Conservation (phyloP, 2,329 filamentous ascomycete species). For the Aspergillus tanneri region DNA sequence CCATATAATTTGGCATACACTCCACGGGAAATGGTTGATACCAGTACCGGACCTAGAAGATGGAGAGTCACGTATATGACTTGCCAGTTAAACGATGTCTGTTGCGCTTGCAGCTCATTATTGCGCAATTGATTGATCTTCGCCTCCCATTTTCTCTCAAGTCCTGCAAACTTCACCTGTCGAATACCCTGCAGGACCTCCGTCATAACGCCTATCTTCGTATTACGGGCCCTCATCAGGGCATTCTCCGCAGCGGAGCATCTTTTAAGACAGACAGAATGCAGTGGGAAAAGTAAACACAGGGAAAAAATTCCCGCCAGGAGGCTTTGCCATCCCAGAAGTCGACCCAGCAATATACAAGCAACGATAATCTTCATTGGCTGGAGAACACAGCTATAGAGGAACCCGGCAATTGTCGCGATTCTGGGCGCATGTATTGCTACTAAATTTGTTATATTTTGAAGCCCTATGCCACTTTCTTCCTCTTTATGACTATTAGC, state of each 20-base stretch:
- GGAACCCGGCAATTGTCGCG: constrained; percentile 64
- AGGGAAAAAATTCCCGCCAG: constrained; percentile 64
- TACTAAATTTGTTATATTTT: constrained; percentile 73
- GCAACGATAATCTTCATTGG: constrained; percentile 64
- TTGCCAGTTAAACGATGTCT: constrained; percentile 63
- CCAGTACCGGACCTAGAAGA: constrained; percentile 67
- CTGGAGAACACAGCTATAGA: constrained; percentile 63
- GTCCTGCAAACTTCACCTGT: constrained; percentile 77
- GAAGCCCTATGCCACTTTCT: constrained; percentile 54
- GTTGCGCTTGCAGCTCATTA: constrained; percentile 64
- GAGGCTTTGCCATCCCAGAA: constrained; percentile 70
- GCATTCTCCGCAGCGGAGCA: constrained; percentile 65
- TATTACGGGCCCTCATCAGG: constrained; percentile 72
- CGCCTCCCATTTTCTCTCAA: constrained; percentile 71
- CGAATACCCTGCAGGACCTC: constrained; percentile 75
- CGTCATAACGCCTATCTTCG: constrained; percentile 70
- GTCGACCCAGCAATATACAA: constrained; percentile 62
- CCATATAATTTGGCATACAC: constrained; percentile 66
- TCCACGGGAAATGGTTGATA: constrained; percentile 69
- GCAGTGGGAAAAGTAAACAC: constrained; percentile 64
- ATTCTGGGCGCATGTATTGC: constrained; percentile 70
- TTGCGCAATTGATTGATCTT: constrained; percentile 64
- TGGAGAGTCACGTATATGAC: constrained; percentile 59
- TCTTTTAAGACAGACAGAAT: constrained; percentile 63
- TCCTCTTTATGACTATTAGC: constrained; percentile 49